These are phyloP conservation scores for Xylaria sp. DNA, from an alignment of 2,329 filamentous ascomycete species.

Conservation along the genomic window DNA sequence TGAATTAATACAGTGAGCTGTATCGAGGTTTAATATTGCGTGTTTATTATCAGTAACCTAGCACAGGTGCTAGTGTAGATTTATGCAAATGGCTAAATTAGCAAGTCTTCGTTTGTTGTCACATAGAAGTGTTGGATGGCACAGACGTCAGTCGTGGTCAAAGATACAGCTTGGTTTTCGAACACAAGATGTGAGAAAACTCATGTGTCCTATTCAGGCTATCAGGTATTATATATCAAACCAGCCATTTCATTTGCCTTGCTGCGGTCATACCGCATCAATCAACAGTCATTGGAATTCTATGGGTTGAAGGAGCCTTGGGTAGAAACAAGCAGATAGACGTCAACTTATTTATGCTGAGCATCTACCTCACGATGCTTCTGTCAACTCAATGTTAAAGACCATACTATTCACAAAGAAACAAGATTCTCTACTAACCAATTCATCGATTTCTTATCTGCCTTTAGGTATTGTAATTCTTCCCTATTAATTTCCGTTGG, in stretches of 20 bases:
- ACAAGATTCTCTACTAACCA: not conserved
- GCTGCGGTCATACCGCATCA: not conserved
- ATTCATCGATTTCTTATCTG: not conserved
- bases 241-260: not conserved
- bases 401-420: not conserved
- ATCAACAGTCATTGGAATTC: not conserved
- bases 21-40: not conserved
- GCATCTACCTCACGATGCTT: not conserved
- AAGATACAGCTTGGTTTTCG: not conserved
- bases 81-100: too few species aligned
- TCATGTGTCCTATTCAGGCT: not conserved
- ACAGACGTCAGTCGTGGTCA: not conserved
- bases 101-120: not conserved
- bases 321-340: not conserved
- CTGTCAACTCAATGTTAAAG: not conserved
- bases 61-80: not conserved
- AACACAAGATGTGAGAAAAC: not conserved
- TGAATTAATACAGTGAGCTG: not conserved
- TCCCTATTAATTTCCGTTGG: not conserved
- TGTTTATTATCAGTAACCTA: not conserved
- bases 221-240: not conserved
- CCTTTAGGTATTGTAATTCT: not conserved
- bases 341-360: not conserved
- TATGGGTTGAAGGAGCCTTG: not conserved
- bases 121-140: not conserved